Evolutionary conservation across 139 green algal species (phyloP), one percentile per base, ranked within the genome.

Genomic region (Tetradesmus obliquus): DNA sequence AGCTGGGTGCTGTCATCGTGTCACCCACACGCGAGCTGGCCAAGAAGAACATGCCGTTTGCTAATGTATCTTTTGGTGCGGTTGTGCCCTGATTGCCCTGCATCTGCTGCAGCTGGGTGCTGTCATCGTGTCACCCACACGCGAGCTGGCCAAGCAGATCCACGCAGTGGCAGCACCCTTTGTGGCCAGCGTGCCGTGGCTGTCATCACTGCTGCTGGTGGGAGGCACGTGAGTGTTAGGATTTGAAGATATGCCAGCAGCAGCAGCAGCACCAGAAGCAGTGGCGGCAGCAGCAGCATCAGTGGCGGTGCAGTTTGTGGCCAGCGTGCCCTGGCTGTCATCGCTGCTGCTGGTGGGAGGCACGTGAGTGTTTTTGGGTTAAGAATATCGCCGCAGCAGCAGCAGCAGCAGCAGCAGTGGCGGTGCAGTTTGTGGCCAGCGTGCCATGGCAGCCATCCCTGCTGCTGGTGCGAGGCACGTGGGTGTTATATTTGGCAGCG

Each of bases 1-100:
- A 99, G 96, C 96, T 99, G 15, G 97, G 96, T 0, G 97, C 98
- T 7, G 86, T 99, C 2, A 94, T 99, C 8, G 94, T 99, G 6
- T 98, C 97, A 15, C 98, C 98, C 0, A 99, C 98, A 0, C 92
- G 98, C 3, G 98, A 99, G 95, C 96, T 99, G 17, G 97, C 98
- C 3, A 91, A 93, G 22, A 98, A 99, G 91, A 99, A 15, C 62
- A 72, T 13, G 62, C 13, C 32, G 62, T 1, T 12, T 13, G 62
- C 62, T 72, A 15, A 12, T 72, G 62, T 12, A 15, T 72, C 12
- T 13, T 72, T 12, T 12, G 62, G 10, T 72, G 62, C 62, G 13
- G 1, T 12, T 20, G 10, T 72, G 10, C 12, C 62, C 10, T 86
- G 17, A 71, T 91, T 89, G 51, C 12, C 76, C 20, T 51, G 3